phyloP scores from a whole-genome alignment of 2,329 filamentous ascomycete species.

The Coniochaeta sp. region DNA sequence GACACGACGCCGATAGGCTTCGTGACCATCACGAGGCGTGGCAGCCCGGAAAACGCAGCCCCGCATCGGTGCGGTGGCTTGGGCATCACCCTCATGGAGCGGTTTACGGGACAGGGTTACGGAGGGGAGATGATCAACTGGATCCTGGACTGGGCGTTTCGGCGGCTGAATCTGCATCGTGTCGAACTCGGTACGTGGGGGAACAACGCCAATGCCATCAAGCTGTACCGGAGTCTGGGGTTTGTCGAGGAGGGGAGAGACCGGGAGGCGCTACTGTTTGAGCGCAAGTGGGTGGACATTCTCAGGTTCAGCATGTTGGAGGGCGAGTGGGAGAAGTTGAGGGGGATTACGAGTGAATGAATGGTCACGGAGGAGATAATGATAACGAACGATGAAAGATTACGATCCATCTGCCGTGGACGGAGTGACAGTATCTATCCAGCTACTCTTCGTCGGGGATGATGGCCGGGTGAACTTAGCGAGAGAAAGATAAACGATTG shows the following conservation, averaged over 20 bases:
- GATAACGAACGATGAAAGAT: background rate
- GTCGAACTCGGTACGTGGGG: conserved; percentile 22
- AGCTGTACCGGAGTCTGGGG: conserved; percentile 24
- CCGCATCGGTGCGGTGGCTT: conserved; percentile 34
- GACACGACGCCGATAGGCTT: conserved; percentile 7
- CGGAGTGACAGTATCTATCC: background rate
- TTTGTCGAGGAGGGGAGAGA: conserved; percentile 25
- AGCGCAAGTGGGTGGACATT: conserved; percentile 25
- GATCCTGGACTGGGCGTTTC: conserved; percentile 29
- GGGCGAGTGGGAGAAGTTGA: conserved; percentile 12
- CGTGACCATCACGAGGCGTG: background rate
- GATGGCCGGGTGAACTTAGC: no score
- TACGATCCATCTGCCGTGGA: background rate
- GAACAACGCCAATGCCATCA: conserved; percentile 23
- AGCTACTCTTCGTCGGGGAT: no score
- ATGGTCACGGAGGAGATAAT: background rate
- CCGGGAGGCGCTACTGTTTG: conserved; percentile 23
- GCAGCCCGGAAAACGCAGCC: background rate
- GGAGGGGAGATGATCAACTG: conserved; percentile 29
- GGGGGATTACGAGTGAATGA: background rate
- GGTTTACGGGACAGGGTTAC: conserved; percentile 24
- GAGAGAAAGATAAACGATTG: background rate
- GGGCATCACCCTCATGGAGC: conserved; percentile 20
- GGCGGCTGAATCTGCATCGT: conserved; percentile 24
- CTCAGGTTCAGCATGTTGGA: conserved; percentile 22